Base-by-base conservation (phyloP, 2,329 filamentous ascomycete species). In the Chaetomium olivaceum region DNA sequence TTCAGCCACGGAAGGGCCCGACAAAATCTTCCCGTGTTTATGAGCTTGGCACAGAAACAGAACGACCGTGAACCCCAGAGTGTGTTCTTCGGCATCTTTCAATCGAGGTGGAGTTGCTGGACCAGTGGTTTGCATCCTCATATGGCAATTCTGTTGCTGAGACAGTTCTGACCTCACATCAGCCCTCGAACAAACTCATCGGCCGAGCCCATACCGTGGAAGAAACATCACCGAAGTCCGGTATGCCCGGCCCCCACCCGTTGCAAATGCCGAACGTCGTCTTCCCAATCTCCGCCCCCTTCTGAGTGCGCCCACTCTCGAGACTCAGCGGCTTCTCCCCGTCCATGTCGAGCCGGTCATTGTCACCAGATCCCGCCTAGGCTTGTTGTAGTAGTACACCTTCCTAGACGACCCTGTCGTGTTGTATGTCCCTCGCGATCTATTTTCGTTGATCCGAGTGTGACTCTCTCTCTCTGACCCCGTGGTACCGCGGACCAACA, bases 301-400 rank as follows among this genome's bases (percentile, higher is more conserved):
- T 43, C 5, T 29, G n/a, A 23, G 9, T 12, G n/a, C 36, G 39
- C 19, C 39, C 61, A 50, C 21, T 23, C 14, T 33, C 11, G 4
- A 2, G 8, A 23, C 19, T 21, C 48, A 57, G 43, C 43, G 21
- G 51, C 54, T 60, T 33, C 61, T 58, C 27, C 61, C 62, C 19
- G 62, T 63, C 67, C 65, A 70, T 4, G 70, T 70, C 11, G 70
- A 70, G n/a, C 58, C 64, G 14, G 65, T 69, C 67, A 70, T 71
- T 8, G 70, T 68, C n/a, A 70, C 70, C n/a, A 70, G 58, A 50
- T 70, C 69, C 48, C 58, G 60, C 23, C 70, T 65, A 1, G 70
- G 68, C 61, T 65, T 65, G 60, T 69, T 70, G 56, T 68, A 71
- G 58, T 69, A 71, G 43, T 69, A 69, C 9, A 66, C 63, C 43